These are phyloP conservation scores for Aspergillus bertholletiae DNA, from an alignment of 495 filamentous ascomycete genomes.

Conservation along the genomic window DNA sequence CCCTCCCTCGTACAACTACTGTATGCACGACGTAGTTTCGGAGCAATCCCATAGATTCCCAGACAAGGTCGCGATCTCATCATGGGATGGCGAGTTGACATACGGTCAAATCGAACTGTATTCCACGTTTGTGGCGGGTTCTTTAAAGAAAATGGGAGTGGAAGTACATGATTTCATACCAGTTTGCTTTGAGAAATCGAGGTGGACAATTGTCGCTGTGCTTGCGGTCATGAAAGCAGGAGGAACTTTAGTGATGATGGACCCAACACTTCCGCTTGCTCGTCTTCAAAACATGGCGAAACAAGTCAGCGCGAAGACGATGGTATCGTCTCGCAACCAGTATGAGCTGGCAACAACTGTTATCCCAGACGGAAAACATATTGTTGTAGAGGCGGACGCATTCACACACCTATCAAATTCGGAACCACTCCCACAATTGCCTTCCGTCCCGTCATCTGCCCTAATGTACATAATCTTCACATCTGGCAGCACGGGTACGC, in stretches of 20 bases:
- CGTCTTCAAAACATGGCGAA: slow-evolving; percentile 36
- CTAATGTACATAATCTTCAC: slow-evolving; percentile 49
- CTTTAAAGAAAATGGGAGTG: slow-evolving; percentile 26
- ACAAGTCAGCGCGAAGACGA: slow-evolving; percentile 30
- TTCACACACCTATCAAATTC: slow-evolving; percentile 10
- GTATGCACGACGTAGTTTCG: slow-evolving; percentile 45
- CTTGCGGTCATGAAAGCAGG: slow-evolving; percentile 44
- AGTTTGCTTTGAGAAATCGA: slow-evolving; percentile 47
- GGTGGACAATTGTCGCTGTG: slow-evolving; percentile 42
- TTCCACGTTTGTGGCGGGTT: slow-evolving; percentile 27
- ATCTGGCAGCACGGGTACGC: slow-evolving; percentile 52
- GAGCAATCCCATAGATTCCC: slow-evolving; percentile 30
- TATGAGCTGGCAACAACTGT: slow-evolving; percentile 22
- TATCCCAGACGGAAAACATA: slow-evolving; percentile 21
- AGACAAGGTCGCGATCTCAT: slow-evolving; percentile 35
- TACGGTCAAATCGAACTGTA: slow-evolving; percentile 40
- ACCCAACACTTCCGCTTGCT: slow-evolving; percentile 32
- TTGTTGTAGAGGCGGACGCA: slow-evolving; percentile 24
- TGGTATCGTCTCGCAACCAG: slow-evolving; percentile 30
- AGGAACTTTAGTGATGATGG: slow-evolving; percentile 36
- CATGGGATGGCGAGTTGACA: slow-evolving; percentile 47
- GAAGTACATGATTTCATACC: slow-evolving; percentile 33
- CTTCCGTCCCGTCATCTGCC: slow-evolving; percentile 25
- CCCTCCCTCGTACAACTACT: slow-evolving; percentile 30
- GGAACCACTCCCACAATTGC: slow-evolving; percentile 7